These are phyloP conservation scores for Pharus latifolius DNA, from an alignment of 176 grass and related monocot species.

Conservation along the genomic window DNA sequence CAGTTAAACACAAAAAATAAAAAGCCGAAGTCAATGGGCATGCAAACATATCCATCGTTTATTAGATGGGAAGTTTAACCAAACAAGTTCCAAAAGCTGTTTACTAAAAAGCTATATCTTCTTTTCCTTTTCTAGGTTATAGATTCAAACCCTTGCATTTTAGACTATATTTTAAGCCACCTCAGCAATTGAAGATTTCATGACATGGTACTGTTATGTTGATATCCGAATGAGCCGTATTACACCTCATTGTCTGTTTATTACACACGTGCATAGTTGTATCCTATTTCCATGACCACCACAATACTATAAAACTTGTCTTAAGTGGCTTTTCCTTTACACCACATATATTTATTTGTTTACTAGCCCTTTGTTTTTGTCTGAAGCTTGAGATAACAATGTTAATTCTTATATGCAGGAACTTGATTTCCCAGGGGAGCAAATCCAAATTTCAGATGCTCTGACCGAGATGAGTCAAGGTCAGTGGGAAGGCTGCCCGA, in stretches of 20 bases:
- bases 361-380: neutral
- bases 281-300: neutral
- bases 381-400: neutral
- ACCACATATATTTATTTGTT: neutral
- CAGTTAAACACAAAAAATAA: no score
- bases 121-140: no score
- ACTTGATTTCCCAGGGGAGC: slow-evolving; percentile 69
- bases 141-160: no score
- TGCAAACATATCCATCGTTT: no score
- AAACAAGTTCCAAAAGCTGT: no score
- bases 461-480: slow-evolving; percentile 76
- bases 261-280: neutral
- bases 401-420: slow-evolving; percentile 57
- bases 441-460: slow-evolving; percentile 69
- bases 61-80: no score
- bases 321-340: neutral
- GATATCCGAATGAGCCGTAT: no score
- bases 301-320: neutral
- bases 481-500: slow-evolving; percentile 75
- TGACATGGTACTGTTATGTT: no score
- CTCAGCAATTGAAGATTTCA: no score
- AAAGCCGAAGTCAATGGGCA: no score
- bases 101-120: no score
- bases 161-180: no score
- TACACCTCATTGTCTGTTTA: neutral